Percentiles rank a stretch among this genome's conserved stretches.
Conservation (phyloP, 805 yeast species). For the Myxozyma vanderwaltii region DNA sequence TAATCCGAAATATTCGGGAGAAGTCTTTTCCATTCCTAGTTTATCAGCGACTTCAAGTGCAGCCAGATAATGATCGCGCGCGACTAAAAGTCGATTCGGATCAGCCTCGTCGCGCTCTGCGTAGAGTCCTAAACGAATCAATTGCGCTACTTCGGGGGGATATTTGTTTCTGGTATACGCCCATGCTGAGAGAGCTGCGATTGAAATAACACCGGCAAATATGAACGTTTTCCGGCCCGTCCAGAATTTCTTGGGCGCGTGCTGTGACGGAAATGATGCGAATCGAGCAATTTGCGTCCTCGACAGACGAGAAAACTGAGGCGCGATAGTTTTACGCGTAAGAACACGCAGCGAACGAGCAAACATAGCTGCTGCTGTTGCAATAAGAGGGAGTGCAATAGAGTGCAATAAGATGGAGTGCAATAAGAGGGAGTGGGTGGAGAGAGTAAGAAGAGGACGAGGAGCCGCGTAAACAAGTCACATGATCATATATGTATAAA, state of each 20-base stretch:
- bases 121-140: conserved; percentile 75
- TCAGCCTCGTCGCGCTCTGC: conserved; percentile 62
- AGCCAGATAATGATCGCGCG: conserved; percentile 70
- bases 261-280: too few species aligned
- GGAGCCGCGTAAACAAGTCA: too few species aligned
- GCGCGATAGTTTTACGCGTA: too few species aligned
- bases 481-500: too few species aligned
- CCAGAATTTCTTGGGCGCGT: conserved; percentile 5
- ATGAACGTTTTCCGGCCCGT: conserved; percentile 7
- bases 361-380: not conserved
- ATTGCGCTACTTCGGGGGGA: conserved; percentile 68
- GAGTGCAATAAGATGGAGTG: not conserved
- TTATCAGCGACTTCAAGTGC: conserved; percentile 67
- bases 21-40: conserved; percentile 56
- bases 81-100: conserved; percentile 55
- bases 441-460: too few species aligned
- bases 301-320: too few species aligned
- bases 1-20: conserved; percentile 87
- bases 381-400: not conserved
- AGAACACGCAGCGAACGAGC: too few species aligned
- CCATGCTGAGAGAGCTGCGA: conserved; percentile 1
- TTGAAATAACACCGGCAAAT: conserved; percentile 1
- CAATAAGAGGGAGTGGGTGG: not conserved
- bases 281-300: too few species aligned
- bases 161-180: conserved; percentile 39